A percentile compares a stretch with the other conserved stretches of the same genome.
Conservation (phyloP, 2,329 filamentous ascomycete genomes). For the Rhynchosporium graminicola region DNA sequence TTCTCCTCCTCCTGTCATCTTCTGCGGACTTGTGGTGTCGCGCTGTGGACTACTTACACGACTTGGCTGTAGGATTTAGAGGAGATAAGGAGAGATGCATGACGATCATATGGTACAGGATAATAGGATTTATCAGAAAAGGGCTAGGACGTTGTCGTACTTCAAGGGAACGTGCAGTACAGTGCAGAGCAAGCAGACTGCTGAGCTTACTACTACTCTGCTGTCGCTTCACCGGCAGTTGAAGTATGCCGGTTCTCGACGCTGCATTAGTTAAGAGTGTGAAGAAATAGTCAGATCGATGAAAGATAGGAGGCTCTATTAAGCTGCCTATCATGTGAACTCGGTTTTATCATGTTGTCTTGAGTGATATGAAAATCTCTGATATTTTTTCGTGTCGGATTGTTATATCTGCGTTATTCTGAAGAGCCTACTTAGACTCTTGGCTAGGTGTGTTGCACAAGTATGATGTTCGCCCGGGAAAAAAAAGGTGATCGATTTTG, state of each 20-base stretch:
- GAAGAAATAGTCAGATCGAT: no score
- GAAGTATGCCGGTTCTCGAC: background rate
- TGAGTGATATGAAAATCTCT: background rate
- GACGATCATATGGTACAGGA: background rate
- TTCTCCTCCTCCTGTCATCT: background rate
- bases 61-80: background rate
- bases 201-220: background rate
- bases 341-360: no score
- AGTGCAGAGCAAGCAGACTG: no score
- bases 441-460: background rate
- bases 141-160: background rate
- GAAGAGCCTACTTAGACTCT: background rate
- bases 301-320: no score
- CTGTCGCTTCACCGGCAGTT: background rate
- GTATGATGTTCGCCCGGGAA: background rate
- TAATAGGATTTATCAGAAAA: no score
- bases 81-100: background rate
- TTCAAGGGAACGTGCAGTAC: constrained; percentile 1
- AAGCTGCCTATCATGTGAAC: no score
- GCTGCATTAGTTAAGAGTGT: no score
- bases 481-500: background rate
- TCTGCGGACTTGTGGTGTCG: background rate
- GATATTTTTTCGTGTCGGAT: background rate
- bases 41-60: background rate
- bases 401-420: background rate